These are phyloP conservation scores for Diplodia sapinea DNA, from an alignment of 2,329 filamentous ascomycete genomes.

Conservation along the genomic window DNA sequence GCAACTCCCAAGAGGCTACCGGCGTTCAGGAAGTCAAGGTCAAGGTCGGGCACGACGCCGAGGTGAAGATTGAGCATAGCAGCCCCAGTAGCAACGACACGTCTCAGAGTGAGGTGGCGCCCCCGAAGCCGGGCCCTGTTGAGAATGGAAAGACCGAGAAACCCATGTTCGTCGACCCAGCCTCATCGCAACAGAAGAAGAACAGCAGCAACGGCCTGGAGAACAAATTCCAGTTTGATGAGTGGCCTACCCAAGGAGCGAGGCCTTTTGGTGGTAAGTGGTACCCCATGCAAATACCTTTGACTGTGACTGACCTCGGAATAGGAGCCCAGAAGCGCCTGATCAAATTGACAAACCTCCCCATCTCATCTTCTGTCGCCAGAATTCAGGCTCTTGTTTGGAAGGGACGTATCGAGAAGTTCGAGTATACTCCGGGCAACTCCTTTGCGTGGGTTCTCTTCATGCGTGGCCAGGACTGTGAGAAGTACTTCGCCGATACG, in stretches of 20 bases:
- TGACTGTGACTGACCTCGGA: background rate
- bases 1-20: background rate
- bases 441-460: slow-evolving; percentile 43
- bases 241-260: background rate
- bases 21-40: too few species aligned
- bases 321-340: slow-evolving; percentile 29
- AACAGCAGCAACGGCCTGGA: background rate
- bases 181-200: background rate
- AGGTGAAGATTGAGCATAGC: background rate
- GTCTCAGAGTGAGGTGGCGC: background rate
- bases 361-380: slow-evolving; percentile 6
- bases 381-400: slow-evolving; percentile 45
- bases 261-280: slow-evolving; percentile 22
- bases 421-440: slow-evolving; percentile 39
- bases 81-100: background rate
- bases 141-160: slow-evolving; percentile 1
- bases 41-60: background rate
- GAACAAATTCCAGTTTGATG: slow-evolving; percentile 8
- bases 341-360: slow-evolving; percentile 33
- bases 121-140: background rate
- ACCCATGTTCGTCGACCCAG: background rate
- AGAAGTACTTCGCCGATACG: slow-evolving; percentile 44
- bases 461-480: slow-evolving; percentile 42
- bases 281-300: background rate
- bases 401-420: slow-evolving; percentile 45